Conservation (phyloP, 2,329 filamentous ascomycete species). For the Chaetomium olivaceum region DNA sequence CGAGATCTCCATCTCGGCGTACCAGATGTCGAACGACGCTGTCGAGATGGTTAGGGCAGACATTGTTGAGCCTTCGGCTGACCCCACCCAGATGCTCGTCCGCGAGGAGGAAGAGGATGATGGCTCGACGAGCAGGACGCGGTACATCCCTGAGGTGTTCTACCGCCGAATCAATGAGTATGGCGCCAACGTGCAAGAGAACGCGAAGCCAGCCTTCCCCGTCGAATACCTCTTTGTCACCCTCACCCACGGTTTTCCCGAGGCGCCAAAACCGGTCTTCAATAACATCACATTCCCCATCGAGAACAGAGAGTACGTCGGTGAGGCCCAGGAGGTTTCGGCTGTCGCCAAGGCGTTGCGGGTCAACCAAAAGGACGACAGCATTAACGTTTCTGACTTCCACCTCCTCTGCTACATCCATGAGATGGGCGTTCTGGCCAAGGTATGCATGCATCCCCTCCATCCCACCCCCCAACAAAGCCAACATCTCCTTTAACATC, state of each 20-base stretch:
- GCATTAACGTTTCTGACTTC: slow-evolving; percentile 80
- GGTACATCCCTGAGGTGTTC: slow-evolving; percentile 97
- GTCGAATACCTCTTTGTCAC: slow-evolving; percentile 96
- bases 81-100: slow-evolving; percentile 91
- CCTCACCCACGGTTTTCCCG: slow-evolving; percentile 93
- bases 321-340: slow-evolving; percentile 78
- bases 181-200: slow-evolving; percentile 92
- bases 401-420: slow-evolving; percentile 89
- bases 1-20: slow-evolving; percentile 84
- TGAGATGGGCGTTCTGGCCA: slow-evolving; percentile 75
- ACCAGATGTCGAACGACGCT: slow-evolving; percentile 92
- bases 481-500: slow-evolving; percentile 9
- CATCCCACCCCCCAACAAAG: not conserved
- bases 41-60: slow-evolving; percentile 97
- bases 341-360: slow-evolving; percentile 69
- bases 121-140: slow-evolving; percentile 63
- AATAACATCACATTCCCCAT: slow-evolving; percentile 75
- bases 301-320: slow-evolving; percentile 86
- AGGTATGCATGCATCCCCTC: slow-evolving; percentile 55
- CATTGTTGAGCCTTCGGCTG: slow-evolving; percentile 91
- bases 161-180: slow-evolving; percentile 96
- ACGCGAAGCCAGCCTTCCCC: slow-evolving; percentile 93
- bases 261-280: slow-evolving; percentile 74
- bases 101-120: slow-evolving; percentile 88
- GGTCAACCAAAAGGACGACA: slow-evolving; percentile 55